phyloP scores from a whole-genome alignment of 345 rosid species.

The Turnera subulata region DNA sequence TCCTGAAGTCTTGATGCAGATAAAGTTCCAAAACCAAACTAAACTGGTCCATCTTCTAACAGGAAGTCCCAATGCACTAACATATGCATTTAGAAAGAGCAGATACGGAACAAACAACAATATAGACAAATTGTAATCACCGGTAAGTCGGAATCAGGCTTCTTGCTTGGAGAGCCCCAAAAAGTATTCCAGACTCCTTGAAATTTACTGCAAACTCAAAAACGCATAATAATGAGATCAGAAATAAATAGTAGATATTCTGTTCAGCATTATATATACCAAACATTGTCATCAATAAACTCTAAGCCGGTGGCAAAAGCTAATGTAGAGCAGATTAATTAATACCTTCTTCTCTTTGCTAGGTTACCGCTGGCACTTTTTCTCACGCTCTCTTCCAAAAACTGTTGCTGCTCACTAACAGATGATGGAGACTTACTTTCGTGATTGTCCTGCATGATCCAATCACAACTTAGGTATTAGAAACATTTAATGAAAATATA shows the following conservation, averaged over 20 bases:
- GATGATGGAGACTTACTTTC: conserved; percentile 42
- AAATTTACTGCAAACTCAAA: conserved; percentile 36
- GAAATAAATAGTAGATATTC: neutral
- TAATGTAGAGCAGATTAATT: conserved; percentile 11
- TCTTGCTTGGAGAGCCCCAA: conserved; percentile 33
- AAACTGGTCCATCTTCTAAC: neutral
- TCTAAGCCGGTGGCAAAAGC: conserved; percentile 4
- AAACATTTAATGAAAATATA: conserved; percentile 18
- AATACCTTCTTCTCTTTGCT: conserved; percentile 54
- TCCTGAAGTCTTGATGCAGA: neutral
- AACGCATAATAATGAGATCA: conserved; percentile 2
- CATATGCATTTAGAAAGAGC: neutral
- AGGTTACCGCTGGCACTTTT: conserved; percentile 24
- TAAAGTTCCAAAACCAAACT: neutral
- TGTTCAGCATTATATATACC: conserved; percentile 10
- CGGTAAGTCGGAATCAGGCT: conserved; percentile 33
- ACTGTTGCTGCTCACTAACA: conserved; percentile 37
- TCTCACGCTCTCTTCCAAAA: conserved; percentile 37
- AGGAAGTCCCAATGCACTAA: conserved; percentile 1
- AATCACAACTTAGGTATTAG: conserved; percentile 14
- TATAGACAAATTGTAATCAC: conserved; percentile 11
- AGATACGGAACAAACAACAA: conserved; percentile 16
- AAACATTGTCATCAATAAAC: conserved; percentile 12
- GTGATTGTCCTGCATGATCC: conserved; percentile 53
- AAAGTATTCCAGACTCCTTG: conserved; percentile 64